Evolutionary conservation across 2,329 filamentous ascomycete genomes (phyloP), one percentile per base, ranked within the genome.

Genomic region (Claviceps pazoutovae): DNA sequence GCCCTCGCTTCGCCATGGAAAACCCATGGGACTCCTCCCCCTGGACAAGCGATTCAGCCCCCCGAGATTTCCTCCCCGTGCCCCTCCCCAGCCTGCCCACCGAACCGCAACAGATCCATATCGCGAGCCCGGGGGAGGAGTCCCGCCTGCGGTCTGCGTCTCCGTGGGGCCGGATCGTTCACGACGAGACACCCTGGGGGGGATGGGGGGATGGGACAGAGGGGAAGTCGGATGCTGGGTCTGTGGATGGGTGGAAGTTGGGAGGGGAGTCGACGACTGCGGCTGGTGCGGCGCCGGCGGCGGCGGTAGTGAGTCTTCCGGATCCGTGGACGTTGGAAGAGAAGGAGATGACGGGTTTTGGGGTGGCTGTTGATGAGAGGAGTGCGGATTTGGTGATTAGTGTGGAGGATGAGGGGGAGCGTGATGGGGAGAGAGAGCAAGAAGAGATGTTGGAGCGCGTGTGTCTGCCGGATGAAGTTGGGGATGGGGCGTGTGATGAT

Each of bases 11-110:
- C 63, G 67, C 61, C 56, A 81, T 81, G 78, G 78, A 81, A 64
- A 76, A 81, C 76, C 77, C 78, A 60, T 81, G 78, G 78, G 74
- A 74, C 65, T 79, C 42, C 11, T 44, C 76, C 59, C 78, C 78
- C 66, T 80, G 78, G 78, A 71, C 73, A 54, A 69, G 68, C 53
- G 62, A 65, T 49, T 55, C 60, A 53, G 58, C 63, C n/a, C 5
- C 19, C 17, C n/a, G 11, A 19, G 5, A 68, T 9, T 11, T 34
- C 30, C 30, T 34, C 9, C 9, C 30, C 1, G 30, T 34, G 9
- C 30, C 30, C 30, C 30, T 34, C 61, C 64, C 59, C 63, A 14
- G 67, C 61, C 64, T 67, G 26, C 63, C 65, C 5, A 53, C 61
- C 51, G 62, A 63, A 54, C 66, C 64, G 42, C 59, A 63, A 37